These are phyloP conservation scores for Debaryomyces castellii DNA, from an alignment of 805 yeast genomes.

Conservation along the genomic window DNA sequence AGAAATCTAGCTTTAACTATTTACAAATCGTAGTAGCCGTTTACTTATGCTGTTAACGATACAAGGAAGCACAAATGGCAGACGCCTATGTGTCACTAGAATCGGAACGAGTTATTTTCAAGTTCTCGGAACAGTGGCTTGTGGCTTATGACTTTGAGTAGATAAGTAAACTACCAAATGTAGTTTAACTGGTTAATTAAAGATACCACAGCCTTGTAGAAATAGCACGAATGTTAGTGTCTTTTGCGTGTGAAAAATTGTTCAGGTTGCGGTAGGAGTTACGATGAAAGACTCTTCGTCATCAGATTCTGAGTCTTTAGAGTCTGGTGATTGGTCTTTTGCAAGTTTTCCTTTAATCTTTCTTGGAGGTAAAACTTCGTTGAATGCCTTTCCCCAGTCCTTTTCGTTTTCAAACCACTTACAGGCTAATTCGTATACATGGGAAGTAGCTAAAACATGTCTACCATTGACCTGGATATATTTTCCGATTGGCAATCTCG, in stretches of 20 bases:
- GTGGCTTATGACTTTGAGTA: too few relatives aligned
- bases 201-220: too few relatives aligned
- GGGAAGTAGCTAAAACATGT: constrained; percentile 88
- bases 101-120: too few relatives aligned
- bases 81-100: too few relatives aligned
- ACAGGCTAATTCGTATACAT: constrained; percentile 85
- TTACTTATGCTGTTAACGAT: not conserved
- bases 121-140: too few relatives aligned
- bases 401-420: constrained; percentile 67
- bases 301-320: not conserved
- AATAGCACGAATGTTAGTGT: too few relatives aligned
- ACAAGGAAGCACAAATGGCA: too few relatives aligned
- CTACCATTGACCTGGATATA: constrained; percentile 81
- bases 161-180: too few relatives aligned
- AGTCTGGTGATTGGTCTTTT: not conserved
- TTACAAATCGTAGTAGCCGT: not conserved
- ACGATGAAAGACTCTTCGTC: not conserved
- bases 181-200: too few relatives aligned
- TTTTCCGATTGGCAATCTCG: constrained; percentile 83
- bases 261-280: not conserved
- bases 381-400: constrained; percentile 87
- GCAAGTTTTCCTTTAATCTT: constrained; percentile 38
- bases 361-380: constrained; percentile 81
- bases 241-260: too few relatives aligned
- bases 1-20: not conserved